Evolutionary conservation across 805 yeast genomes (phyloP).

Genomic region (Candida glaebosa): DNA sequence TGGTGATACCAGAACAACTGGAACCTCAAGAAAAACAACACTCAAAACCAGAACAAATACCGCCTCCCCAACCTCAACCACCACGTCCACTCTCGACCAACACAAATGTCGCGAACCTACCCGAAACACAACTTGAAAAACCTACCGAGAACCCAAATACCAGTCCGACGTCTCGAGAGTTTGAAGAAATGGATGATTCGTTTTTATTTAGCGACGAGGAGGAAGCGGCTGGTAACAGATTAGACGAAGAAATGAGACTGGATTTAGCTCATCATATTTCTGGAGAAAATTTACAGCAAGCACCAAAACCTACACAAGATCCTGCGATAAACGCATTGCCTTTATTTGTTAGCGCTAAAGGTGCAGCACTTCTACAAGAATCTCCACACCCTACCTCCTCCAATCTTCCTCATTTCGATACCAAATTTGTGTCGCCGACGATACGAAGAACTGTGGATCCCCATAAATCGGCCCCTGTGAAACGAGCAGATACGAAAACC

Average conservation of each 20-base stretch:
- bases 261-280: slow-evolving; percentile 6
- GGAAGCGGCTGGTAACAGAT: slow-evolving; percentile 10
- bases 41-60: not conserved
- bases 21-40: not conserved
- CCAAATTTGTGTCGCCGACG: slow-evolving; percentile 48
- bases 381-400: slow-evolving; percentile 36
- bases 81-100: slow-evolving; percentile 1
- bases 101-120: not conserved
- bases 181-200: slow-evolving; percentile 38
- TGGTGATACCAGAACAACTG: slow-evolving; percentile 3
- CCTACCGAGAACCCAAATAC: not conserved
- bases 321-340: slow-evolving; percentile 5
- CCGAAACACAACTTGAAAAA: not conserved
- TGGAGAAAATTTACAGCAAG: not conserved
- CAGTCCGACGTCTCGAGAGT: slow-evolving; percentile 6
- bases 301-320: not conserved
- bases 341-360: slow-evolving; percentile 61
- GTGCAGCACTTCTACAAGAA: slow-evolving; percentile 54
- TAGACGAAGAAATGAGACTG: slow-evolving; percentile 8
- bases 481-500: slow-evolving; percentile 25
- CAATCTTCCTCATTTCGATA: slow-evolving; percentile 56
- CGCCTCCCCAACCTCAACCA: slow-evolving; percentile 1
- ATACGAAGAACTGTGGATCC: slow-evolving; percentile 61
- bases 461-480: slow-evolving; percentile 61
- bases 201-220: slow-evolving; percentile 38